phyloP scores from a whole-genome alignment of 139 green algal species.

The Auxenochlorella protothecoides region DNA sequence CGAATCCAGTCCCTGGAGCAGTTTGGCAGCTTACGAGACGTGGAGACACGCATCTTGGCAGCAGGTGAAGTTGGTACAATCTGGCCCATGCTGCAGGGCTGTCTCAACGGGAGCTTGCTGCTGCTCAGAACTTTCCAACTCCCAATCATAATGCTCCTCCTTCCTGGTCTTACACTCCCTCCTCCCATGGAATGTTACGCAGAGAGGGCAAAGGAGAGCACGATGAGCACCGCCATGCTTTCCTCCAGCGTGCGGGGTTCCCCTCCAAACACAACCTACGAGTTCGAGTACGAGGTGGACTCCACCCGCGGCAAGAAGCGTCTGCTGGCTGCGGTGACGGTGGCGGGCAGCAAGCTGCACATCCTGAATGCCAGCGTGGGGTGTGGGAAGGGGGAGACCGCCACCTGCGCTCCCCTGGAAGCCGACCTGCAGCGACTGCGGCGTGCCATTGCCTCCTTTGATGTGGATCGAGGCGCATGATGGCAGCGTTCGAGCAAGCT shows the following conservation, averaged over 20 bases:
- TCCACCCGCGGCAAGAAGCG: constrained; percentile 62
- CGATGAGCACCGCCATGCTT: constrained; percentile 30
- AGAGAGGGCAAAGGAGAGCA: constrained; percentile 54
- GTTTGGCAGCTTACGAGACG: constrained; percentile 46
- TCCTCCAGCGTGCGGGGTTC: background rate
- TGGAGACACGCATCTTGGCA: constrained; percentile 48
- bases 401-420: background rate
- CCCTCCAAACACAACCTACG: constrained; percentile 17
- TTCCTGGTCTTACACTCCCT: background rate
- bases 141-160: background rate
- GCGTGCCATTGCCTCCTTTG: too few species aligned
- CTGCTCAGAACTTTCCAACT: too few species aligned
- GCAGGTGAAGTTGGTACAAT: constrained; percentile 19
- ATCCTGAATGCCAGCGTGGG: constrained; percentile 56
- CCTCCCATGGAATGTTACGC: background rate
- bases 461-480: too few species aligned
- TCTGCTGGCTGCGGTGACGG: constrained; percentile 7
- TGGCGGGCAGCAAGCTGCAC: constrained; percentile 45
- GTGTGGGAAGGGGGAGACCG: constrained; percentile 34
- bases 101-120: background rate
- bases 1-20: constrained; percentile 39
- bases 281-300: constrained; percentile 71
- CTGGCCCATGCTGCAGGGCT: background rate
- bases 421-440: background rate
- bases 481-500: too few species aligned